A percentile compares a stretch with the other conserved stretches of the same genome.
phyloP scores from a whole-genome alignment of 2,329 filamentous ascomycete genomes.

The Coleophoma crateriformis region DNA sequence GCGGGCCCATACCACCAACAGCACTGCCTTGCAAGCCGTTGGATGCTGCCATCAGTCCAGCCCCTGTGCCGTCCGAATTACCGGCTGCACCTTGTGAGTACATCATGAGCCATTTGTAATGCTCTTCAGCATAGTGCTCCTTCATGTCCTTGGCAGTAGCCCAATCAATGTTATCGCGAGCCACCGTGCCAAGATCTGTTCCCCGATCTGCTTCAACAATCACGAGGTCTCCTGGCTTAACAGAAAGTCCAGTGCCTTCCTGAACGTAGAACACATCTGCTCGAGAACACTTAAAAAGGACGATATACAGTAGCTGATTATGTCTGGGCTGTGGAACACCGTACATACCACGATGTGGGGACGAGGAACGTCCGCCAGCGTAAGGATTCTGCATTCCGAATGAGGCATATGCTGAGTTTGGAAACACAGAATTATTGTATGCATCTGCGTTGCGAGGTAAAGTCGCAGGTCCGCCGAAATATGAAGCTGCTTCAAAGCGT shows the following conservation, averaged over 20 bases:
- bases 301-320: slow-evolving; percentile 75
- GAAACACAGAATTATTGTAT: slow-evolving; percentile 14
- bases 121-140: slow-evolving; percentile 87
- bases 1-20: slow-evolving; percentile 73
- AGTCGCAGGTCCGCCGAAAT: slow-evolving; percentile 23
- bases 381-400: slow-evolving; percentile 19
- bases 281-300: slow-evolving; percentile 92
- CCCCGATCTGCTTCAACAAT: slow-evolving; percentile 97
- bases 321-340: slow-evolving; percentile 54
- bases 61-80: slow-evolving; percentile 53
- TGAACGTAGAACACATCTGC: slow-evolving; percentile 97
- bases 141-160: slow-evolving; percentile 84
- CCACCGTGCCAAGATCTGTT: slow-evolving; percentile 90
- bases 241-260: slow-evolving; percentile 85
- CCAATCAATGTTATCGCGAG: slow-evolving; percentile 81
- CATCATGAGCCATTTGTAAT: slow-evolving; percentile 99
- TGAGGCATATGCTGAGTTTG: slow-evolving; percentile 13
- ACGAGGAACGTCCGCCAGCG: slow-evolving; percentile 39
- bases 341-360: slow-evolving; percentile 58
- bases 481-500: slow-evolving; percentile 21
- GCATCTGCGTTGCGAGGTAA: slow-evolving; percentile 15
- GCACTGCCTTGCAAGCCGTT: slow-evolving; percentile 63
- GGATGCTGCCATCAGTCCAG: slow-evolving; percentile 58
- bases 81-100: slow-evolving; percentile 76
- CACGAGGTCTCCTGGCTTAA: slow-evolving; percentile 88